phyloP scores from a whole-genome alignment of 2,329 filamentous ascomycete genomes.

The Aspergillus proliferans region DNA sequence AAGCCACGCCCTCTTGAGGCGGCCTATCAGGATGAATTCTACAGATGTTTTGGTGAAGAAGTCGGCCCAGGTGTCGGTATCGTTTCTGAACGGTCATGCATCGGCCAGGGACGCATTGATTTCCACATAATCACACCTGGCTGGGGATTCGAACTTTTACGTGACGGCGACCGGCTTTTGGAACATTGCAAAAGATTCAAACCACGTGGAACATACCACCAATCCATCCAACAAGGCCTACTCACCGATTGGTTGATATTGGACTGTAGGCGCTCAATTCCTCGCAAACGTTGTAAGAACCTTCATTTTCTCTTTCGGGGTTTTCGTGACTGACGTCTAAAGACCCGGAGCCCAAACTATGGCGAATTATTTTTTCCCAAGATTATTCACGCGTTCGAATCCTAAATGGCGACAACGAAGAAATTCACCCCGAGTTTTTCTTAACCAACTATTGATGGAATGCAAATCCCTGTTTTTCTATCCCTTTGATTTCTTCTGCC shows the following conservation, averaged over 20 bases:
- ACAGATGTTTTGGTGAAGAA: slow-evolving; percentile 3
- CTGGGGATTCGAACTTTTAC: slow-evolving; percentile 16
- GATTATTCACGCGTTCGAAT: not conserved
- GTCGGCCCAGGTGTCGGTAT: slow-evolving; percentile 1
- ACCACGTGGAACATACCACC: slow-evolving; percentile 4
- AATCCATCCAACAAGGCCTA: slow-evolving; percentile 7
- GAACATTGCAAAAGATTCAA: slow-evolving; percentile 11
- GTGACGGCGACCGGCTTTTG: slow-evolving; percentile 10
- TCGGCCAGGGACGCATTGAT: slow-evolving; percentile 9
- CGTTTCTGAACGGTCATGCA: slow-evolving; percentile 9
- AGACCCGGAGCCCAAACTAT: not conserved
- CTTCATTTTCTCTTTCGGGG: not conserved
- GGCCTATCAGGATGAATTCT: slow-evolving; percentile 12
- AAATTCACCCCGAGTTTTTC: not conserved
- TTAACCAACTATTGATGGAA: not conserved
- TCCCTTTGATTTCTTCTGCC: not conserved
- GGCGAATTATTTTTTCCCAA: not conserved
- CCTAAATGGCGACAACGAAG: not conserved
- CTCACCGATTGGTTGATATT: slow-evolving; percentile 14
- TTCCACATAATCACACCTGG: slow-evolving; percentile 6
- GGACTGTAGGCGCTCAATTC: slow-evolving; percentile 8
- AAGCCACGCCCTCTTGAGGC: slow-evolving; percentile 6
- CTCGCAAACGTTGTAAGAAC: slow-evolving; percentile 5
- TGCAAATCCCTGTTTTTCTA: not conserved
- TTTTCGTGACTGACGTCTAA: not conserved